Base-by-base conservation (phyloP, 257 asterid species). In the Gentiana macrophylla region DNA sequence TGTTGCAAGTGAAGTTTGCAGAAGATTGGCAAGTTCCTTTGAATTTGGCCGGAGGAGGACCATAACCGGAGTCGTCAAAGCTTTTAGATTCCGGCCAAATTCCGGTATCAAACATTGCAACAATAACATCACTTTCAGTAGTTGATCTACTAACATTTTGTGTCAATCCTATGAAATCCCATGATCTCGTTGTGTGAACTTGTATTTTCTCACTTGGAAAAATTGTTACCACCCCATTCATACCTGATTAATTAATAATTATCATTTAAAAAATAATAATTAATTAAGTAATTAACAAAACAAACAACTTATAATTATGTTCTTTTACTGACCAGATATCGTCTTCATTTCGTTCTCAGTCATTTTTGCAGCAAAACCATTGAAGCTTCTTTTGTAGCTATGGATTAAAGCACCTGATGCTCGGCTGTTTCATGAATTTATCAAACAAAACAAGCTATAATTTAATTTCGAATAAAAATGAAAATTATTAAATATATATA, bases 121-220 rank as follows among this genome's bases (percentile, higher is more conserved):
- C 56, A 2, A 76, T 66, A 35, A 76, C 38, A 13, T 79, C 77
- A 5, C 78, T 79, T 67, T 81, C 89, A 1, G 60, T 59, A 13
- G 37, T 35, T 0, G 72, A 45, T 68, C 72, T 69, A 46, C 55
- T 51, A 8, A 59, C 73, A 43, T 41, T 36, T 24, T 46, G 9
- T 5, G 85, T 78, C 12, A 81, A 78, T 5, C 85, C 83, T 67
- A 76, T 51, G 67, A 81, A 81, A 60, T 78, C 85, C 89, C 89
- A 81, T 9, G 89, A 81, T 52, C 72, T 63, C 3, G 83, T 78
- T 1, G 89, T 81, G 7, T 68, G 81, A 2, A 81, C 62, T 35
- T 81, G 76, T 37, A 70, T 76, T 52, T 59, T 73, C 35, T 59
- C 75, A 67, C 73, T 78, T 0, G 76, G 78, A 49, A 81, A 73